phyloP scores from a whole-genome alignment of 2,329 filamentous ascomycete species.

The Biscogniauxia mediterranea region DNA sequence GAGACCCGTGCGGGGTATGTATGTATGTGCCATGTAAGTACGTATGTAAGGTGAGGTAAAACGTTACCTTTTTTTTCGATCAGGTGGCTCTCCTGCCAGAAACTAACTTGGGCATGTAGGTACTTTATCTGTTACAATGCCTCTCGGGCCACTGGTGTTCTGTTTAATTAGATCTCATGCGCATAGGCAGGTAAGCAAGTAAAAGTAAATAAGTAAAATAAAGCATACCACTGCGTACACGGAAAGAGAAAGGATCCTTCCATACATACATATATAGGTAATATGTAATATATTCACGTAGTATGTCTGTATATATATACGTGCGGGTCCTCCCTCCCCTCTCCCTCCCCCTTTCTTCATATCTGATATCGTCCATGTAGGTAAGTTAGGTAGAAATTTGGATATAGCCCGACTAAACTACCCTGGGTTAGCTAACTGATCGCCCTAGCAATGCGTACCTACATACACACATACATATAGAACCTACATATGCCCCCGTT shows the following conservation, averaged over 20 bases:
- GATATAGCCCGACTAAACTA: too few relatives aligned
- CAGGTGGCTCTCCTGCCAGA: background rate
- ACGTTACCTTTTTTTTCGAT: background rate
- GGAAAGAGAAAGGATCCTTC: background rate
- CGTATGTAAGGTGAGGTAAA: background rate
- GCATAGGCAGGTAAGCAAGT: slow-evolving; percentile 5
- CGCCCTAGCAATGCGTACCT: slow-evolving; percentile 4
- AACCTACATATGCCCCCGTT: background rate
- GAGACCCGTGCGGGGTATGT: background rate
- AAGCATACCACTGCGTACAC: background rate
- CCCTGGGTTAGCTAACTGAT: too few relatives aligned
- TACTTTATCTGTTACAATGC: background rate
- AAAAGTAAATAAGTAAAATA: background rate
- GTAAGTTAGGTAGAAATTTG: too few relatives aligned
- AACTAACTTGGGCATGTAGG: background rate
- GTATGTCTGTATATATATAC: too few relatives aligned
- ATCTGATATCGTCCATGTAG: too few relatives aligned
- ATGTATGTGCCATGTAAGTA: too few relatives aligned
- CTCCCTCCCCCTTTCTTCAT: too few relatives aligned
- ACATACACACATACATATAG: slow-evolving; percentile 6
- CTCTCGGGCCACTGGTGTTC: slow-evolving; percentile 4
- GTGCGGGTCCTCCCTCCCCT: too few relatives aligned
- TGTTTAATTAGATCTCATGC: slow-evolving; percentile 11
- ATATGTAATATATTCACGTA: too few relatives aligned
- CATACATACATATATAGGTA: background rate